A percentile compares a stretch with the other conserved stretches of the same genome.
phyloP scores from a whole-genome alignment of 306 rosid species.

The Malus domestica region ASM211411v1 NC_041789.1:26437001-26437500 shows the following conservation, averaged over 20 bases:
- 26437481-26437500: constrained; percentile 28
- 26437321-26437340: constrained; percentile 30
- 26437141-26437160: constrained; percentile 30
- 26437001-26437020: constrained; percentile 10
- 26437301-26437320: constrained; percentile 63
- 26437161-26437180: constrained; percentile 17
- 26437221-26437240: constrained; percentile 32
- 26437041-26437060: constrained; percentile 23
- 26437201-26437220: constrained; percentile 33
- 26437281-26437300: constrained; percentile 45
- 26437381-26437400: constrained; percentile 28
- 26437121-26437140: constrained; percentile 31
- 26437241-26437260: constrained; percentile 61
- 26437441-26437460: constrained; percentile 39
- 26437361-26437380: constrained; percentile 20
- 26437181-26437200: constrained; percentile 25
- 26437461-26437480: constrained; percentile 23
- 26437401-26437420: constrained; percentile 35
- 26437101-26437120: constrained; percentile 11
- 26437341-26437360: constrained; percentile 30
- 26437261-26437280: constrained; percentile 44
- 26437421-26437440: constrained; percentile 36
- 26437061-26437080: constrained; percentile 26
- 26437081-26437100: constrained; percentile 37
- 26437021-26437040: constrained; percentile 33